phyloP scores from a whole-genome alignment of 2,329 filamentous ascomycete genomes.

The Alternaria tenuissima region DNA sequence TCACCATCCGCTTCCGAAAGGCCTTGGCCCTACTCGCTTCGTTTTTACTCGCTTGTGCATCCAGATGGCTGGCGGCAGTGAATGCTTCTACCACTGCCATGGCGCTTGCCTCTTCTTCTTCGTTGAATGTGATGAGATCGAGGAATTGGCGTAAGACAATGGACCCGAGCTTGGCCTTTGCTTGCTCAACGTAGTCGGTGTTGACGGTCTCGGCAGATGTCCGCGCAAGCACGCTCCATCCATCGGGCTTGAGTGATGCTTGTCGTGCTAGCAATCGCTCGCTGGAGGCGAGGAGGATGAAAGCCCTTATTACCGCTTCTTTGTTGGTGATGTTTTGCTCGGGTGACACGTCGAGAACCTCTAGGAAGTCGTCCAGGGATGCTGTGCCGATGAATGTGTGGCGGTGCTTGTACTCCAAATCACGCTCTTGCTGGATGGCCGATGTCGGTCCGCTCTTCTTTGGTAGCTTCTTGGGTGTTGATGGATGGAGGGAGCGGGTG shows the following conservation, averaged over 20 bases:
- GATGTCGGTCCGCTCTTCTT: slow-evolving; percentile 13
- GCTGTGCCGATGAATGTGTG: slow-evolving; percentile 47
- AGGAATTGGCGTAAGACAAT: slow-evolving; percentile 39
- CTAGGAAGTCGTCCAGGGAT: slow-evolving; percentile 42
- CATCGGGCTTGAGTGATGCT: slow-evolving; percentile 25
- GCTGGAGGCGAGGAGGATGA: slow-evolving; percentile 34
- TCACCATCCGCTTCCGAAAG: slow-evolving; percentile 36
- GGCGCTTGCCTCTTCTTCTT: slow-evolving; percentile 24
- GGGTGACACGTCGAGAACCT: slow-evolving; percentile 33
- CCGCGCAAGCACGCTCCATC: slow-evolving; percentile 40
- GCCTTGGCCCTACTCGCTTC: slow-evolving; percentile 33
- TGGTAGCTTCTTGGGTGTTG: slow-evolving; percentile 11
- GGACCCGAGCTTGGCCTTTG: slow-evolving; percentile 38
- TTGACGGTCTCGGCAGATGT: slow-evolving; percentile 28
- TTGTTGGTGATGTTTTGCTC: slow-evolving; percentile 30
- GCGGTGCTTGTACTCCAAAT: slow-evolving; percentile 45
- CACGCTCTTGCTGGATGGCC: slow-evolving; percentile 31
- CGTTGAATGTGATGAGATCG: slow-evolving; percentile 35
- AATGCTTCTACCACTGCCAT: slow-evolving; percentile 40
- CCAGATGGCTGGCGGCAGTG: slow-evolving; percentile 36
- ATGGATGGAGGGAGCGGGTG: slow-evolving; percentile 14
- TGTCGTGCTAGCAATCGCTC: slow-evolving; percentile 41
- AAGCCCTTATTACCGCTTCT: slow-evolving; percentile 33
- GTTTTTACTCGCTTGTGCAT: slow-evolving; percentile 28
- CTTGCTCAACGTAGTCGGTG: slow-evolving; percentile 34